A percentile compares a stretch with the other conserved stretches of the same genome.
Evolutionary conservation across 495 filamentous ascomycete species (phyloP).

Genomic region (Trichoderma erinaceum): DNA sequence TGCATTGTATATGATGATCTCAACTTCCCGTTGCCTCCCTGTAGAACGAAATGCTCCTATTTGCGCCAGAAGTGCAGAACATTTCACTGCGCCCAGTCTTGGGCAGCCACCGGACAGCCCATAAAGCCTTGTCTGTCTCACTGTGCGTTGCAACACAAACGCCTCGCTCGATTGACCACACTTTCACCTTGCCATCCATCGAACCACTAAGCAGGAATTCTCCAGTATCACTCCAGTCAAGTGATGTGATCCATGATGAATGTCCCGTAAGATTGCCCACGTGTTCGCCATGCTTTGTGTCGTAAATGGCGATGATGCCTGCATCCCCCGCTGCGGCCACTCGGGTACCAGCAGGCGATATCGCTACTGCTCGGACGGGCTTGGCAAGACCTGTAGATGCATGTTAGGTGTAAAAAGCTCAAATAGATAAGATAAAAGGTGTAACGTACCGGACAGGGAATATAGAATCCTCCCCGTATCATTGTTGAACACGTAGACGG

Average conservation of each 20-base stretch:
- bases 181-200: conserved; percentile 87
- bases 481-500: conserved; percentile 93
- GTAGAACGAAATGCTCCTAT: conserved; percentile 77
- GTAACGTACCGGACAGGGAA: conserved; percentile 66
- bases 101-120: conserved; percentile 84
- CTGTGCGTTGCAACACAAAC: conserved; percentile 88
- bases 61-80: conserved; percentile 81
- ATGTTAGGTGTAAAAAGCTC: conserved; percentile 6
- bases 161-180: conserved; percentile 81
- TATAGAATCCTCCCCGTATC: conserved; percentile 78
- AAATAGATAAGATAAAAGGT: neutral
- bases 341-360: conserved; percentile 76
- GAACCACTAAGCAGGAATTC: conserved; percentile 85
- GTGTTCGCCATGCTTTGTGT: conserved; percentile 86
- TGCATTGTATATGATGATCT: neutral
- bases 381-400: conserved; percentile 68
- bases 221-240: conserved; percentile 91
- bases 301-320: conserved; percentile 82
- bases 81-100: conserved; percentile 66
- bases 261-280: conserved; percentile 74
- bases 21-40: conserved; percentile 78
- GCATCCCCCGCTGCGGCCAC: conserved; percentile 93
- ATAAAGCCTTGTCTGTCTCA: conserved; percentile 79
- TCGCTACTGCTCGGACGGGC: conserved; percentile 73
- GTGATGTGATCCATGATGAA: conserved; percentile 75